Evolutionary conservation across 2,329 filamentous ascomycete species (phyloP).

Genomic region (Acrocalymma vagum): DNA sequence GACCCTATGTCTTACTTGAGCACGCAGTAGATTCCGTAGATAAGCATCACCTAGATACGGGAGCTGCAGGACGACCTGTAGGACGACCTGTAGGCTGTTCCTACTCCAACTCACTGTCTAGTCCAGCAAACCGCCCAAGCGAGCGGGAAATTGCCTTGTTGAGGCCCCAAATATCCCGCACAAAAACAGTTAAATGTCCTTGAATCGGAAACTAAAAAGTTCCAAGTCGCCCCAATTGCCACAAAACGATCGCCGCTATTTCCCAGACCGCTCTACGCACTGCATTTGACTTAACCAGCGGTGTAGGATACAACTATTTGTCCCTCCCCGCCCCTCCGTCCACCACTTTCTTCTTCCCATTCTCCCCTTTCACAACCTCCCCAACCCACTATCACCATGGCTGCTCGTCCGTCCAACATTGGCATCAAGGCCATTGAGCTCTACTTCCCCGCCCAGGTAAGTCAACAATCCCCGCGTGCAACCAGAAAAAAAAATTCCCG

Average conservation of each 20-base stretch:
- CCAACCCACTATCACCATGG: constrained; percentile 46
- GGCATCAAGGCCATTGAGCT: constrained; percentile 65
- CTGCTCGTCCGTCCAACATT: constrained; percentile 58
- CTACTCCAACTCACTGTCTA: no score
- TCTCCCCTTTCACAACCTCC: constrained; percentile 16
- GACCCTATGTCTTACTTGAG: no score
- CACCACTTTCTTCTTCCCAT: constrained; percentile 24
- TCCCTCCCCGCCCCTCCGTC: constrained; percentile 27
- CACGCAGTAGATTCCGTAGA: no score
- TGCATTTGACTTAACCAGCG: constrained; percentile 48
- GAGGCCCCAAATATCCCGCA: constrained; percentile 29
- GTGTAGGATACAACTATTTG: no score
- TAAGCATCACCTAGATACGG: no score
- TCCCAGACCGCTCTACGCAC: constrained; percentile 45
- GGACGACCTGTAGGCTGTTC: no score
- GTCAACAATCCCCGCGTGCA: constrained; percentile 23
- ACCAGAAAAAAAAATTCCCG: no score
- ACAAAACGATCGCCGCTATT: constrained; percentile 42
- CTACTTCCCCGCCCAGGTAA: constrained; percentile 62
- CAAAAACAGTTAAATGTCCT: constrained; percentile 33
- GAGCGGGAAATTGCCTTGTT: constrained; percentile 36
- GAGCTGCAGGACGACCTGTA: no score
- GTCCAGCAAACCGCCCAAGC: constrained; percentile 13
- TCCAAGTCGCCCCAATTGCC: constrained; percentile 37
- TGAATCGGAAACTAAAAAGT: constrained; percentile 22